Evolutionary conservation across 2,329 filamentous ascomycete species (phyloP).

Genomic region (Hymenoscyphus salicellus): DNA sequence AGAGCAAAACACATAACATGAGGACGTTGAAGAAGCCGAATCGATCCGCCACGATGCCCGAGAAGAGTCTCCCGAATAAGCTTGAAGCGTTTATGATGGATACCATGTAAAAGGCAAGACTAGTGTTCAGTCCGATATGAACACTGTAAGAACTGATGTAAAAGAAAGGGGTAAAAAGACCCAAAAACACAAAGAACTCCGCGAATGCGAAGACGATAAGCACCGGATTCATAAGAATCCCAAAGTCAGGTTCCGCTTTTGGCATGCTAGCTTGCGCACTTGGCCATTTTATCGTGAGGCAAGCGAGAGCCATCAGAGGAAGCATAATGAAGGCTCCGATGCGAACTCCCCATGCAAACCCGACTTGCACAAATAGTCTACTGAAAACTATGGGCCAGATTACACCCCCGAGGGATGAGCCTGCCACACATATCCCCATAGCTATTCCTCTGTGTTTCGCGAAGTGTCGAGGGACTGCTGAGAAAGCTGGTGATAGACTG

Average conservation of each 20-base stretch:
- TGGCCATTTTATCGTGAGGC: constrained; percentile 16
- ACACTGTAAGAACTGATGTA: constrained; percentile 22
- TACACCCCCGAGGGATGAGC: constrained; percentile 37
- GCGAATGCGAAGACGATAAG: constrained; percentile 15
- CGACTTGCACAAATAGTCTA: constrained; percentile 30
- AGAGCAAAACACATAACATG: constrained; percentile 16
- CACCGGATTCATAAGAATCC: background rate
- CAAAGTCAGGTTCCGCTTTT: constrained; percentile 13
- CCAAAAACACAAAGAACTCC: constrained; percentile 23
- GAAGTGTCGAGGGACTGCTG: constrained; percentile 22
- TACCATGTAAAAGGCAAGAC: constrained; percentile 24
- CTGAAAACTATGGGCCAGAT: constrained; percentile 37
- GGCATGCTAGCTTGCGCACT: background rate
- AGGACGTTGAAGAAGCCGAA: constrained; percentile 24
- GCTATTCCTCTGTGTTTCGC: constrained; percentile 20
- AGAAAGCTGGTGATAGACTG: constrained; percentile 29
- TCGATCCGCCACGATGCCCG: constrained; percentile 22
- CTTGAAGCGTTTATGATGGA: constrained; percentile 25
- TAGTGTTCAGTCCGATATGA: constrained; percentile 13
- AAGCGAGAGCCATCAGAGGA: constrained; percentile 19
- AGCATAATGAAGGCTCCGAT: constrained; percentile 28
- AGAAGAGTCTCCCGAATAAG: constrained; percentile 25
- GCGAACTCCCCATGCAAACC: constrained; percentile 33
- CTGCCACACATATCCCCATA: constrained; percentile 29
- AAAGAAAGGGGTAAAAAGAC: constrained; percentile 25